Base-by-base conservation (phyloP, 164 flowering plant species). In the Liquidambar formosana region DNA sequence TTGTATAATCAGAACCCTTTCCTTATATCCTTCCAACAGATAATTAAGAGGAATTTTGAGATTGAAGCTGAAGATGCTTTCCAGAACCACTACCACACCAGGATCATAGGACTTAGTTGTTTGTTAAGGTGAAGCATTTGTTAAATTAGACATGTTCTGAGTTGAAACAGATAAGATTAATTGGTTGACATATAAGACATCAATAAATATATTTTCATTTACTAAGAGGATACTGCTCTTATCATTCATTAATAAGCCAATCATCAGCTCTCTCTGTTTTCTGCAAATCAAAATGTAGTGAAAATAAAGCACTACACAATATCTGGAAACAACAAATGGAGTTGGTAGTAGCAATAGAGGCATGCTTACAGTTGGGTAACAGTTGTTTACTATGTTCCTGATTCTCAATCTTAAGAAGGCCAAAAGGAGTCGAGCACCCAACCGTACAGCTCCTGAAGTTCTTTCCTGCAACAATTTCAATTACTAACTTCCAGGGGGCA, bases 211-310 rank as follows among this genome's bases (percentile, higher is more conserved):
- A 12, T n/a, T 25, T 22, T 46, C 13, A 43, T 53, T 44, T n/a
- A 21, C 26, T 56, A 52, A 66, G 62, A 85, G 92, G 93, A 93
- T 93, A 93, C 98, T 63, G 96, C 89, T 81, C 96, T 84, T 25
- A 81, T 73, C 91, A 93, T 89, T 93, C 91, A 68, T 71, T 57
- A 41, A 83, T 75, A 64, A 93, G 90, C 89, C 82, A 77, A 76
- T 91, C 90, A 75, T 93, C 95, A 66, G 80, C 98, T 70, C 95
- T 79, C 52, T 80, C 82, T 10, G 77, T 52, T 69, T 82, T 83
- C 96, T 93, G 92, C 80, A 75, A 61, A 65, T 53, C 68, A 64
- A 54, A n/a, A 3, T 8, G 15, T 23, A 49, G 49, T 16, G 16
- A 28, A 41, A 28, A 5, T 22, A 45, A 19, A 44, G 15, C 10